phyloP scores from a whole-genome alignment of 495 filamentous ascomycete genomes.

The Pseudevernia furfuracea region DNA sequence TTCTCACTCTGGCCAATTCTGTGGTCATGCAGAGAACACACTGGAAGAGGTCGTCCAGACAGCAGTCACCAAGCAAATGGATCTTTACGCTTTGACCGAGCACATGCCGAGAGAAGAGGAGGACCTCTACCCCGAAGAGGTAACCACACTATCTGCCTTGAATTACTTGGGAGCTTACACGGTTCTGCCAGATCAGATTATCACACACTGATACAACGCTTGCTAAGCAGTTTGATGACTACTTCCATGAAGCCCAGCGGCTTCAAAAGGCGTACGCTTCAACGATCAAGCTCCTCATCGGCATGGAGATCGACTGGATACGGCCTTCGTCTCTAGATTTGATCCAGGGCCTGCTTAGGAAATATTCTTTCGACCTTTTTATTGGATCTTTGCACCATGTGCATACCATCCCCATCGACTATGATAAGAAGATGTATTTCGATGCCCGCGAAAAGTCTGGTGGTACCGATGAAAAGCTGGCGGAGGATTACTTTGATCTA shows the following conservation, averaged over 20 bases:
- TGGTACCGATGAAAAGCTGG: slow-evolving; percentile 62
- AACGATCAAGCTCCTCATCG: slow-evolving; percentile 74
- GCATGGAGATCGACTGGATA: slow-evolving; percentile 91
- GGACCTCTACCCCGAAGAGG: slow-evolving; percentile 93
- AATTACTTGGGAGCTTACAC: background rate
- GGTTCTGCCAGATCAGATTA: slow-evolving; percentile 35
- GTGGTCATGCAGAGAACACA: slow-evolving; percentile 75
- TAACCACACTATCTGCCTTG: slow-evolving; percentile 27
- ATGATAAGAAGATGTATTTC: slow-evolving; percentile 59
- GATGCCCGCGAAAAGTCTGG: slow-evolving; percentile 50
- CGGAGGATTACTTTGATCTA: slow-evolving; percentile 75
- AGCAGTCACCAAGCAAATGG: slow-evolving; percentile 72
- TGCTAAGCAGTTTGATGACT: slow-evolving; percentile 55
- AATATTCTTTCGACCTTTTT: slow-evolving; percentile 72
- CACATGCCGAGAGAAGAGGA: slow-evolving; percentile 78
- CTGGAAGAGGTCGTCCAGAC: slow-evolving; percentile 76
- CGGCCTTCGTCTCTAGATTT: slow-evolving; percentile 53
- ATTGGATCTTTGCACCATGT: slow-evolving; percentile 89
- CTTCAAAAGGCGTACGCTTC: slow-evolving; percentile 62
- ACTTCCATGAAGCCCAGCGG: slow-evolving; percentile 59
- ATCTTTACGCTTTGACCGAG: slow-evolving; percentile 84
- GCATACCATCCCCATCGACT: slow-evolving; percentile 80
- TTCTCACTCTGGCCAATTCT: slow-evolving; percentile 97
- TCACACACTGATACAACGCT: slow-evolving; percentile 35
- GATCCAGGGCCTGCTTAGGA: slow-evolving; percentile 50